phyloP scores from a whole-genome alignment of 1,284 basidiomycete genomes.

The Tylopilus sp. region DNA sequence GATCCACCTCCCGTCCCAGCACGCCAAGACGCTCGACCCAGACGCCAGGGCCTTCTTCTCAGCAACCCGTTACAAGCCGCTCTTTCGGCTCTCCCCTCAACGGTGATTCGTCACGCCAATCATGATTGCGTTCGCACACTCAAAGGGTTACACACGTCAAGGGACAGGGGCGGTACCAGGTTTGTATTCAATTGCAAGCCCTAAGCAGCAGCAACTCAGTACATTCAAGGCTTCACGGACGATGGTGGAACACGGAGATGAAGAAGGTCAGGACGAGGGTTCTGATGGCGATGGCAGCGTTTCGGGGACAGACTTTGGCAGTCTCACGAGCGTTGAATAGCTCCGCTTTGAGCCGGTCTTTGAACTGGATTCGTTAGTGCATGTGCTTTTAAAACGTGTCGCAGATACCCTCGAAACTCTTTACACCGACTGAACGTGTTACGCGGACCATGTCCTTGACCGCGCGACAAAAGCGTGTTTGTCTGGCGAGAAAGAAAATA shows the following conservation, averaged over 20 bases:
- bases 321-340: slow-evolving; percentile 58
- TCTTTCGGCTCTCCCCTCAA: slow-evolving; percentile 37
- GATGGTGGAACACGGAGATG: slow-evolving; percentile 13
- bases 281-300: slow-evolving; percentile 39
- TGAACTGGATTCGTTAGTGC: slow-evolving; percentile 4
- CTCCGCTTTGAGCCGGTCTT: background rate
- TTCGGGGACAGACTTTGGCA: slow-evolving; percentile 48
- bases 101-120: slow-evolving; percentile 43
- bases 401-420: slow-evolving; percentile 1
- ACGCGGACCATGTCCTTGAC: slow-evolving; percentile 1
- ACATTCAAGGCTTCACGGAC: slow-evolving; percentile 25
- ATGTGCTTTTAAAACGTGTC: slow-evolving; percentile 1
- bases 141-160: slow-evolving; percentile 35
- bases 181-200: slow-evolving; percentile 26
- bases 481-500: background rate
- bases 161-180: slow-evolving; percentile 30
- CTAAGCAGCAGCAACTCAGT: slow-evolving; percentile 25
- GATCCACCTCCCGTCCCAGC: slow-evolving; percentile 27
- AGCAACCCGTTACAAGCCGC: slow-evolving; percentile 24
- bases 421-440: background rate
- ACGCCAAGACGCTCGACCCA: slow-evolving; percentile 29
- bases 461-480: background rate
- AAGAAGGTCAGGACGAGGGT: slow-evolving; percentile 20
- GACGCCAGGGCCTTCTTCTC: slow-evolving; percentile 25
- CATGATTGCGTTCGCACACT: slow-evolving; percentile 36